phyloP scores from a whole-genome alignment of 176 grass and related monocot genomes.

The Tillandsia fasciculata region DNA sequence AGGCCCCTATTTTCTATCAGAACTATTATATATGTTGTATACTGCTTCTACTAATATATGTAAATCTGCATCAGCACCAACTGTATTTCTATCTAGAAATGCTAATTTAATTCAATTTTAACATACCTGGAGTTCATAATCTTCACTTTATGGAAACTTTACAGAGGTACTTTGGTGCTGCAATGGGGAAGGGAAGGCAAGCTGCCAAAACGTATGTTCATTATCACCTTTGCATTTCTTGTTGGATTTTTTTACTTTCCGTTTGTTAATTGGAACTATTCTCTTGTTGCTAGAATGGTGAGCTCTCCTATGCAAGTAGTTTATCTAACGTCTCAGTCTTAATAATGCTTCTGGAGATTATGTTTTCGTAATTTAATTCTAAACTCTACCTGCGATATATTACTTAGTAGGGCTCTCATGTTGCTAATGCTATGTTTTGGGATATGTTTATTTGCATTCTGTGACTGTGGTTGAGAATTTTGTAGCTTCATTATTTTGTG shows the following conservation, averaged over 20 bases:
- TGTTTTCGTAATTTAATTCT: too few relatives aligned
- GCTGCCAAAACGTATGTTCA: slow-evolving; percentile 78
- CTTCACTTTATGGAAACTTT: slow-evolving; percentile 26
- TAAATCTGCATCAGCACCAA: neutral
- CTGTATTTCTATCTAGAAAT: neutral
- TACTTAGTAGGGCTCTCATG: too few relatives aligned
- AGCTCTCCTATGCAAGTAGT: neutral
- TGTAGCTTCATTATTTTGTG: neutral
- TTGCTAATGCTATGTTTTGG: too few relatives aligned
- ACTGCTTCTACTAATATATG: neutral
- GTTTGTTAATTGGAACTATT: neutral
- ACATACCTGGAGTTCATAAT: slow-evolving; percentile 4
- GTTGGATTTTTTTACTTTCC: slow-evolving; percentile 6
- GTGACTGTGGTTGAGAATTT: neutral
- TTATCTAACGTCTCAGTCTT: neutral
- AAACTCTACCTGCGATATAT: too few relatives aligned
- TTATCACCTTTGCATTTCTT: neutral
- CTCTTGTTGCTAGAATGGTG: neutral
- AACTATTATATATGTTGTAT: neutral
- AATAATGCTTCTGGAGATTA: too few relatives aligned
- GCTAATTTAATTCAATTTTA: neutral
- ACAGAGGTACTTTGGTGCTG: slow-evolving; percentile 75
- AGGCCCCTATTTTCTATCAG: too few relatives aligned
- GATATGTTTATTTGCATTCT: neutral
- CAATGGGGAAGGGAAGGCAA: slow-evolving; percentile 66